A percentile compares a stretch with the other conserved stretches of the same genome.
phyloP scores from a whole-genome alignment of 1,139 yeast genomes.

The Pichia sp. region DNA sequence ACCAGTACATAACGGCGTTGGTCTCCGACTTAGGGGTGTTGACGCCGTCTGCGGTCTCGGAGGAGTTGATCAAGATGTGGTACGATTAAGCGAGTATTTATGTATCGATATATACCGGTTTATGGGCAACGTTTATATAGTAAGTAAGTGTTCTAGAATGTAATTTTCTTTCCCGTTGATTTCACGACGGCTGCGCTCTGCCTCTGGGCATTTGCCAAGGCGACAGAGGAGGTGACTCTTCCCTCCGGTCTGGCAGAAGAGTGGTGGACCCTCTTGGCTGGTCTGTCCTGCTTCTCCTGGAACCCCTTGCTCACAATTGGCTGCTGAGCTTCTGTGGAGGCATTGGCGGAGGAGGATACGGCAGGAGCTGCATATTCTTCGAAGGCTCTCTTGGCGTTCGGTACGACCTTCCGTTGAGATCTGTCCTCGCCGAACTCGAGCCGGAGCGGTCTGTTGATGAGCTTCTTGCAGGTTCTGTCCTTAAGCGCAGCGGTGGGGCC shows the following conservation, averaged over 20 bases:
- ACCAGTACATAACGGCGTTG: constrained; percentile 89
- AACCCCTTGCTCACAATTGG: constrained; percentile 20
- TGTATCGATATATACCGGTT: constrained; percentile 2
- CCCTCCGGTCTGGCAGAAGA: constrained; percentile 30
- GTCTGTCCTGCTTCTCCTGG: constrained; percentile 23
- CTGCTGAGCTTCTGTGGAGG: constrained; percentile 23
- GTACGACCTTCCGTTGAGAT: constrained; percentile 55
- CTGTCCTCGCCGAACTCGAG: constrained; percentile 95
- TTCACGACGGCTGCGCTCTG: constrained; percentile 87
- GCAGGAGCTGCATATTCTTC: constrained; percentile 6
- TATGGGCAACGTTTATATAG: background rate
- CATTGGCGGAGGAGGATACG: constrained; percentile 12
- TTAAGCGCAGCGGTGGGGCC: constrained; percentile 82
- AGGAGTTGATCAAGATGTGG: constrained; percentile 97
- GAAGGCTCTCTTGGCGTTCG: constrained; percentile 17
- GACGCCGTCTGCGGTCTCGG: constrained; percentile 96
- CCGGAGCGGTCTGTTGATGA: constrained; percentile 73
- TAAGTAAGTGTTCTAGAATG: constrained; percentile 39
- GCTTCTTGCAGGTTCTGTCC: constrained; percentile 61
- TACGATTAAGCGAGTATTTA: constrained; percentile 53
- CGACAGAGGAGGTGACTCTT: constrained; percentile 76
- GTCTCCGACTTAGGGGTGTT: constrained; percentile 95
- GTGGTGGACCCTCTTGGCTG: constrained; percentile 11
- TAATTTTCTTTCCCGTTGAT: constrained; percentile 83
- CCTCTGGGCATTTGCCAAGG: constrained; percentile 84